Base-by-base conservation (phyloP, 495 filamentous ascomycete species). In the Xylaria bambusicola region DNA sequence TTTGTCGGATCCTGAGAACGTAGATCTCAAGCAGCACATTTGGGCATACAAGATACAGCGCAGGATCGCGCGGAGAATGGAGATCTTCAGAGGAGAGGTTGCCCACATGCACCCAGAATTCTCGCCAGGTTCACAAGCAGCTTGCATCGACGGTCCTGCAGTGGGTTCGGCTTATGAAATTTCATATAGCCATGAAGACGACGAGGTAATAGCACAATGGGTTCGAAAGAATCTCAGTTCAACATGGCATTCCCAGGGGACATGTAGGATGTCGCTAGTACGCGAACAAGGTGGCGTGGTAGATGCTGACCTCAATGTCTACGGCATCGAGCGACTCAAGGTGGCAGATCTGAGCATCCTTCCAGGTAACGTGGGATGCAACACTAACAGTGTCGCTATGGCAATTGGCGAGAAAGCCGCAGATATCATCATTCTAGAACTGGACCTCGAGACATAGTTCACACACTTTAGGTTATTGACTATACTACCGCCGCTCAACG, bases 361-460 rank as follows among this genome's bases (percentile, higher is more conserved):
- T 12, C 82, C 82, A 6, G 68, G 70, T 49, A 85, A 85, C 66
- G 80, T 86, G 2, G 79, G 65, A 12, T 79, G 80, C 5, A 86
- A 86, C 62, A 85, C 82, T 5, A n/a, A 6, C 5, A 44, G 18
- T 15, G 17, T 15, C 6, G 40, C 40, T 4, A 7, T 44, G 18
- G 4, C 17, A 4, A 20, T 44, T 44, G 40, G 40, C 4, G 40
- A 44, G 13, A 5, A 15, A 44, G 40, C 40, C 18, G 40, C 40
- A 6, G 40, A 44, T 44, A 5, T 44, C 40, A 4, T 44, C 6
- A 44, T 44, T n/a, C n/a, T n/a, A n/a, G n/a, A n/a, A n/a, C n/a
- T n/a, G n/a, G n/a, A n/a, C n/a, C n/a, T n/a, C n/a, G n/a, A n/a
- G n/a, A n/a, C n/a, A n/a, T n/a, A n/a, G n/a, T n/a, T n/a, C n/a